Percentiles rank a stretch among this genome's conserved stretches.
These are phyloP conservation scores for Arxiozyma telluris DNA, from an alignment of 1,139 yeast species.

Conservation along the genomic window DNA sequence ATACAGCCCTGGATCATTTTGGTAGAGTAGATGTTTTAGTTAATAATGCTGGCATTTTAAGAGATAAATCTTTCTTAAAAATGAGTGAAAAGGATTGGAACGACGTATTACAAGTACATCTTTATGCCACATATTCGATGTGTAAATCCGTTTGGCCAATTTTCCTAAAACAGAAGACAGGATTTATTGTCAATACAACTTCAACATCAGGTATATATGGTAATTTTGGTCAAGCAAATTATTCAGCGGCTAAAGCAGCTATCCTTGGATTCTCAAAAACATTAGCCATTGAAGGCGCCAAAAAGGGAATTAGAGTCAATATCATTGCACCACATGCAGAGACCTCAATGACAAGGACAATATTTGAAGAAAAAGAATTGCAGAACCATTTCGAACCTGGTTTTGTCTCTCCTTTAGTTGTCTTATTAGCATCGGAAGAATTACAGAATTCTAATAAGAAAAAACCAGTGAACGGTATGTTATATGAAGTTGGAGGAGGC, in stretches of 20 bases:
- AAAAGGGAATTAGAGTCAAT: constrained; percentile 65
- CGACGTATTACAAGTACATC: constrained; percentile 71
- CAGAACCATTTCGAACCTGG: constrained; percentile 77
- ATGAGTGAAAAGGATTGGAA: constrained; percentile 83
- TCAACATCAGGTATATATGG: constrained; percentile 97
- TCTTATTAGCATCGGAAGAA: constrained; percentile 65
- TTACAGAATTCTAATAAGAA: constrained; percentile 35
- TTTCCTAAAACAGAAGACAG: constrained; percentile 66
- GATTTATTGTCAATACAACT: constrained; percentile 79
- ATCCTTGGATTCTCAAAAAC: constrained; percentile 79
- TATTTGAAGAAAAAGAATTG: constrained; percentile 68
- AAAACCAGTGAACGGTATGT: constrained; percentile 44
- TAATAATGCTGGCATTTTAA: constrained; percentile 89
- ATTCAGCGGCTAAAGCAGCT: constrained; percentile 88
- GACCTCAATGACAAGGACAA: constrained; percentile 90
- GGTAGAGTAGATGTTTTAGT: constrained; percentile 81
- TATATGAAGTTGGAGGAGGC: constrained; percentile 77
- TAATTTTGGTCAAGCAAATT: constrained; percentile 95
- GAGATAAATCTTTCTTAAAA: constrained; percentile 83
- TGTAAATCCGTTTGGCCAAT: constrained; percentile 92
- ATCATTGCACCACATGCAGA: constrained; percentile 96
- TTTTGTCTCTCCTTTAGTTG: constrained; percentile 85
- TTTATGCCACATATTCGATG: constrained; percentile 72
- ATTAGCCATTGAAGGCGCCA: constrained; percentile 83
- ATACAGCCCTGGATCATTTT: constrained; percentile 66